phyloP scores from a whole-genome alignment of 768 basidiomycete species.

The Suillus clintonianus region DNA sequence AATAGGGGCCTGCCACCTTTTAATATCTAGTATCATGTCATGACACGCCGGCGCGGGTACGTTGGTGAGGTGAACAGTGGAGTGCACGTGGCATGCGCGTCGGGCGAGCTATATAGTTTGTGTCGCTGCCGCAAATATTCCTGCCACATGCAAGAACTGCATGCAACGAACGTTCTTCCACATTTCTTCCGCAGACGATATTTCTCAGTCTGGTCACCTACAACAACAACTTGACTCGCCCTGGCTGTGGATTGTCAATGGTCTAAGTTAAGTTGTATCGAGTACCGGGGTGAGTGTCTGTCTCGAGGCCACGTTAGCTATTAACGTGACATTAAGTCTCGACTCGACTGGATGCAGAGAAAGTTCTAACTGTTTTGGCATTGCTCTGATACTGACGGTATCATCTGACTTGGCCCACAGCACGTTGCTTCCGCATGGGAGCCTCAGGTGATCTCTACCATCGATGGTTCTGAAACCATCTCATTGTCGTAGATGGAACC shows the following conservation, averaged over 20 bases:
- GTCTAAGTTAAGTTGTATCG: not conserved
- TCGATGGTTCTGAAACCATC: not conserved
- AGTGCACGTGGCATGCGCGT: not conserved
- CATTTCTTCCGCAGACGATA: not conserved
- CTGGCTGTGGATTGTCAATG: not conserved
- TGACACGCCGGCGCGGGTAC: too few relatives aligned
- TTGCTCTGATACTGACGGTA: not conserved
- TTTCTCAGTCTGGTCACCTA: too few relatives aligned
- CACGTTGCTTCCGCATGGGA: conserved; percentile 2
- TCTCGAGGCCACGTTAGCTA: too few relatives aligned
- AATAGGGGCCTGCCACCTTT: too few relatives aligned
- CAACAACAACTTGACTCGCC: too few relatives aligned
- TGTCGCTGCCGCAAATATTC: not conserved
- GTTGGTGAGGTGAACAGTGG: too few relatives aligned
- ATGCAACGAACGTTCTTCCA: not conserved
- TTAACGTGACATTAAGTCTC: not conserved
- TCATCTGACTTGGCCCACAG: not conserved
- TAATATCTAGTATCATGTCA: too few relatives aligned
- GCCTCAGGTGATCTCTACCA: not conserved
- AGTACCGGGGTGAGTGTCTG: too few relatives aligned
- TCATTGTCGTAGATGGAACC: not conserved
- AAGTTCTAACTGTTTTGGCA: not conserved
- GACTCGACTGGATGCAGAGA: not conserved
- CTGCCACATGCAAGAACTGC: not conserved
- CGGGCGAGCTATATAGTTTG: not conserved